phyloP scores from a whole-genome alignment of 2,329 filamentous ascomycete species.

The Tolypocladium ophioglossoides region DNA sequence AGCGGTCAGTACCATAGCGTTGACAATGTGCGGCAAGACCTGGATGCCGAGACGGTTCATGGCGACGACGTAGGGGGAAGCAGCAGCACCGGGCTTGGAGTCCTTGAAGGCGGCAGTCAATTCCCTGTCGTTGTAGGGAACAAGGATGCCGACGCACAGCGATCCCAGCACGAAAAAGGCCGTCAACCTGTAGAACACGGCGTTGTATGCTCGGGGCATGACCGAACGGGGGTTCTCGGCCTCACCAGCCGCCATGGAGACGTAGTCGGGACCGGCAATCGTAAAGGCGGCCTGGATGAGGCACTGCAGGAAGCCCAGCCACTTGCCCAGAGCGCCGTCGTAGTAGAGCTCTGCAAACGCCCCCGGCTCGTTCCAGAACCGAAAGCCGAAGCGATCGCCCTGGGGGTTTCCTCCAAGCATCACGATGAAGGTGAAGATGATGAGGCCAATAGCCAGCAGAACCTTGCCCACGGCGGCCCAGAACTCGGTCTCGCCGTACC shows the following conservation, averaged over 20 bases:
- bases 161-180: constrained; percentile 68
- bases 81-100: constrained; percentile 54
- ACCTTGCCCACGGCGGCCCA: constrained; percentile 63
- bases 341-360: constrained; percentile 58
- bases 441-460: constrained; percentile 58
- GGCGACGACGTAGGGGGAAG: constrained; percentile 56
- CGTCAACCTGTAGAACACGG: constrained; percentile 68
- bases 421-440: constrained; percentile 69
- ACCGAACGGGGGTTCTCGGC: constrained; percentile 58
- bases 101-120: constrained; percentile 49
- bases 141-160: constrained; percentile 59
- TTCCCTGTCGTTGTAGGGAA: constrained; percentile 56
- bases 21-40: constrained; percentile 59
- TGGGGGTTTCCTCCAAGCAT: constrained; percentile 77
- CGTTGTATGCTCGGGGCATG: constrained; percentile 65
- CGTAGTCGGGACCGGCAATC: constrained; percentile 57
- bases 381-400: constrained; percentile 62
- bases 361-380: constrained; percentile 55
- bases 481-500: constrained; percentile 72
- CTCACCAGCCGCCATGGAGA: constrained; percentile 60
- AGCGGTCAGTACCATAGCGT: constrained; percentile 59
- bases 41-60: constrained; percentile 56
- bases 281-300: constrained; percentile 61
- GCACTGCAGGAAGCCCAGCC: constrained; percentile 66
- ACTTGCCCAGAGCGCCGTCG: constrained; percentile 56